Evolutionary conservation across 1,284 basidiomycete species (phyloP).

Genomic region (Ceratobasidium sp.): DNA sequence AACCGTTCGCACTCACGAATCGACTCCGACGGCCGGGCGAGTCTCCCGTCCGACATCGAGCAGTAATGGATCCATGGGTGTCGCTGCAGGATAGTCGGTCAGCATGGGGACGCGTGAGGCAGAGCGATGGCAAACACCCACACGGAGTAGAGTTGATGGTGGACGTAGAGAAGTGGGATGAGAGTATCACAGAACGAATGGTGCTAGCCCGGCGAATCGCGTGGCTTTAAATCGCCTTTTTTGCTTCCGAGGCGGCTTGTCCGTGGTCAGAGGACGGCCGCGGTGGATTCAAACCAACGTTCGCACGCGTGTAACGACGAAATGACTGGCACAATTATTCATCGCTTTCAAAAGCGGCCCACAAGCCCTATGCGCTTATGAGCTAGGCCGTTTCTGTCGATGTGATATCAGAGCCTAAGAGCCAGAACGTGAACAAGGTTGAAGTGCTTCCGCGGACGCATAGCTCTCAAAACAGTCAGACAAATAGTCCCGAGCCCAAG

Average conservation of each 20-base stretch:
- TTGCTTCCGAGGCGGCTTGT: background rate
- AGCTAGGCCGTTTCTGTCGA: too few species aligned
- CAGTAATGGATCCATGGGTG: too few species aligned
- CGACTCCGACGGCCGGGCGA: background rate
- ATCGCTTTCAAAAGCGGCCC: background rate
- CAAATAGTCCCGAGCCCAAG: too few species aligned
- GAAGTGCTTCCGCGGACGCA: too few species aligned
- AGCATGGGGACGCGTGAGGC: background rate
- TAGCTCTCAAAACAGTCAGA: too few species aligned
- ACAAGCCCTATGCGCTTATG: background rate
- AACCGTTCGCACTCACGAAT: background rate
- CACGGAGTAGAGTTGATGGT: background rate
- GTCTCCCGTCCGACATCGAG: too few species aligned
- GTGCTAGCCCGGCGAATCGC: background rate
- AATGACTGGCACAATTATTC: background rate
- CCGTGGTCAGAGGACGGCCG: background rate
- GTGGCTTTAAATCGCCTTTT: background rate
- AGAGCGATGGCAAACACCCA: background rate
- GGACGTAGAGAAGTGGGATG: background rate
- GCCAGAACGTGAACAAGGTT: too few species aligned
- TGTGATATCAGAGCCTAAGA: too few species aligned
- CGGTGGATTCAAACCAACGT: background rate
- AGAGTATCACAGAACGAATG: background rate
- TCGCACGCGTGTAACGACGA: background rate
- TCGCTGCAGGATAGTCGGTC: background rate